Evolutionary conservation across 2,329 filamentous ascomycete species (phyloP), one percentile per base, ranked within the genome.

Genomic region (Aspergillus neoniger): DNA sequence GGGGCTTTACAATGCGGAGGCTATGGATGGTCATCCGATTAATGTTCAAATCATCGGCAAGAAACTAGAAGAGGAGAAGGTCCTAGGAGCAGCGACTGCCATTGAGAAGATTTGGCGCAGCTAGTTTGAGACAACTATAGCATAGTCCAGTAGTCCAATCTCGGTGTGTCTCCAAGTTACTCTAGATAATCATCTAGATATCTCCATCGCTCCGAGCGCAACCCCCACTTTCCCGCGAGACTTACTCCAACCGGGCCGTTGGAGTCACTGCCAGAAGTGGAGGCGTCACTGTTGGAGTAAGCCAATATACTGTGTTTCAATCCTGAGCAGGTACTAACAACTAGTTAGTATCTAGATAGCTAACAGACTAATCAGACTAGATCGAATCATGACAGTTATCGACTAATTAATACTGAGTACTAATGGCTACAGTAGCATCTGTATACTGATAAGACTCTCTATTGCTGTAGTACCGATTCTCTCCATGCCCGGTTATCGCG

Each of bases 1-100:
- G 73, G 69, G 70, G 5, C 62, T 82, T 12, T 84, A 83, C 76
- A 73, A 80, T 56, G 68, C 73, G 5, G 71, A 79, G 14, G 65
- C 72, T 3, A 77, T 77, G 60, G 70, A 80, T 39, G 76, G 74
- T 0, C 73, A 83, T 54, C 83, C 84, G 0, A 77, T 87, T 7
- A 80, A 81, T 2, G 61, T 87, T 32, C 84, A 87, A 69, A 74
- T 86, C 21, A 76, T 85, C 12, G 81, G 81, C 5, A 75, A 77
- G 23, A 80, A 78, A 56, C 73, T 84, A 15, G 79, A 86, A 49
- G 84, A 87, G 60, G 85, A 87, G 67, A 85, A 80, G 68, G 75
- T 85, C 0, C 67, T 86, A 12, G 82, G 78, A 2, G 73, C 77
- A 53, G 80, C 77, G 41, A 69, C 61, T 21, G 60, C 62, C 8